Conservation (phyloP, 257 asterid genomes). For the Jacaranda mimosifolia region DNA sequence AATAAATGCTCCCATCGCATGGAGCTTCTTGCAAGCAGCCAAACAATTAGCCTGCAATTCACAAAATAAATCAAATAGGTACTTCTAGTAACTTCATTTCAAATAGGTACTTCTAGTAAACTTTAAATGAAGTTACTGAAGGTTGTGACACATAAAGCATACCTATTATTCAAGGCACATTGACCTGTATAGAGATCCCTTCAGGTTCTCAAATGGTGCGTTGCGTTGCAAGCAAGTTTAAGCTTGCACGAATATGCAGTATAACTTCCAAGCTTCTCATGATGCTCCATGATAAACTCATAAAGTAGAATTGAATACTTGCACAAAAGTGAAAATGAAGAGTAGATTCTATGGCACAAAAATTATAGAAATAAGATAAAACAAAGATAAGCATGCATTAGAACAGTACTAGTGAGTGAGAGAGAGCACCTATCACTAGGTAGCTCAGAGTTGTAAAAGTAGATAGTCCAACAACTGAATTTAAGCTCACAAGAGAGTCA, state of each 20-base stretch:
- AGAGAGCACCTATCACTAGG: slow-evolving; percentile 89
- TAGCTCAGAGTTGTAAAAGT: slow-evolving; percentile 95
- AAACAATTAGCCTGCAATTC: slow-evolving; percentile 87
- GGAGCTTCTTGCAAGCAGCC: slow-evolving; percentile 99
- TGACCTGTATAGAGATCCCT: slow-evolving; percentile 93
- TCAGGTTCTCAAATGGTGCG: slow-evolving; percentile 95
- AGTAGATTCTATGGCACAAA: slow-evolving; percentile 27
- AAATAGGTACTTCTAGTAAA: slow-evolving; percentile 26
- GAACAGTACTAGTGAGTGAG: not conserved
- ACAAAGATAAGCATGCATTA: slow-evolving; percentile 1
- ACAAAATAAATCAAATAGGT: slow-evolving; percentile 31
- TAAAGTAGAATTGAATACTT: slow-evolving; percentile 97
- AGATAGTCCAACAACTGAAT: slow-evolving; percentile 97
- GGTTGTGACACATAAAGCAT: slow-evolving; percentile 39
- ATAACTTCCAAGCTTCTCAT: slow-evolving; percentile 75
- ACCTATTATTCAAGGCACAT: slow-evolving; percentile 98
- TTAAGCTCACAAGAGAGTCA: slow-evolving; percentile 98
- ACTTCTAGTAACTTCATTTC: slow-evolving; percentile 32
- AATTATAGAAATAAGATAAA: slow-evolving; percentile 7
- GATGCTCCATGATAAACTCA: slow-evolving; percentile 90
- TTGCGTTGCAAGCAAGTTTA: slow-evolving; percentile 98
- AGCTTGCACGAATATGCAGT: slow-evolving; percentile 95
- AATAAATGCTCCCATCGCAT: slow-evolving; percentile 99
- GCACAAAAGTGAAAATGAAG: slow-evolving; percentile 29
- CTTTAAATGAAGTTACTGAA: slow-evolving; percentile 23